Evolutionary conservation across 2,329 filamentous ascomycete species (phyloP), one percentile per base, ranked within the genome.

Genomic region (Mycosphaerelloides madeirae): DNA sequence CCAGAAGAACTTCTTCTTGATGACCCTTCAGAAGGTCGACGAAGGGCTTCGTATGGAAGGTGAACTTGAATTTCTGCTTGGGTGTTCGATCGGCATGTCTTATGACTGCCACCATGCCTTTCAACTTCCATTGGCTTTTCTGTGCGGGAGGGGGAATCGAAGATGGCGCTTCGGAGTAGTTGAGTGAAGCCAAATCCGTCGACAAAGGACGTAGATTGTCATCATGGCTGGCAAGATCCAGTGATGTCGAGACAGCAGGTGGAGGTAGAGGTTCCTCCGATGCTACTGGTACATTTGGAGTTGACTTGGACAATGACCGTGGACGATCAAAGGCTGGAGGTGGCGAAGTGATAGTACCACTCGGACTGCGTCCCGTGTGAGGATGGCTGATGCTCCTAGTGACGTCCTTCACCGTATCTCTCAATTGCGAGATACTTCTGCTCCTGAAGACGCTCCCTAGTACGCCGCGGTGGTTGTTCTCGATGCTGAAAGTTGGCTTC

Each of bases 31-130:
- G 78, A 3, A 98, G 75, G 53, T 95, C 87, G 52, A 98, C 90
- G 61, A 98, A 98, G 0, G 93, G 93, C 51, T 90, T 87, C 0
- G 89, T 95, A 62, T 98, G 93, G 59, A 98, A 97, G 0, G 93
- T 98, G 60, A 97, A 98, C 65, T 98, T 98, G 75, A 96, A 96
- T 65, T 98, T 98, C 61, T 98, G 93, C 69, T 98, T 98, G 2
- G 93, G 93, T 1, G 93, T 98, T 44, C 93, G 84, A 69, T 98
- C 93, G 2, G 94, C 94, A 67, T 98, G 93, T 20, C 93, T 82
- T 54, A 98, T 89, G 13, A 98, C 93, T 2, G 90, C 91, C 0
- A 98, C 91, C 69, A 98, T 90, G 11, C 93, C 93, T 69, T 98
- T 98, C 41, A 98, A 74, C 66, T 95, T 97, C 93, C 93, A 98